Evolutionary conservation across 164 flowering plant species (phyloP), one percentile per base, ranked within the genome.

Genomic region (Kingdonia uniflora): DNA sequence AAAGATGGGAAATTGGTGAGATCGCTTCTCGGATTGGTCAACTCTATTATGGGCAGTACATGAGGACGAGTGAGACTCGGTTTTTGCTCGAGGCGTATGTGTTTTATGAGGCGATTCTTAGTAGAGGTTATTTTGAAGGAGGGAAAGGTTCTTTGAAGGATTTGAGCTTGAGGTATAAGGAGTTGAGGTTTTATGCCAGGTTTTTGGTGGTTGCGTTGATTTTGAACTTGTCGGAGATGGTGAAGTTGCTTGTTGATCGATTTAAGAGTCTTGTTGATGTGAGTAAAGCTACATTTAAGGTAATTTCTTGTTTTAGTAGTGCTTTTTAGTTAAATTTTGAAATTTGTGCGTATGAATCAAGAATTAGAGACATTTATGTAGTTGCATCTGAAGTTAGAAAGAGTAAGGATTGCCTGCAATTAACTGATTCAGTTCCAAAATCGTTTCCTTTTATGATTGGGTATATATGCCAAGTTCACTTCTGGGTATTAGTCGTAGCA

Each of bases 1-100:
- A 84, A 65, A 75, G 98, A 23, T 84, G 91, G 91, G 96, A 92
- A 45, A 92, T 92, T 55, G 98, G 98, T 11, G 98, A 92, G 75
- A 88, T 92, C 76, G 98, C 98, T 11, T 82, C 91, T 46, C 78
- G 98, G 61, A 92, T 92, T 69, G 98, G 94, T 19, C 98, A 92
- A 80, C 79, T 92, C 2, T 92, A 92, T 67, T 92, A 73, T 66
- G 76, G 71, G 13, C 96, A 88, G 85, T 92, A 92, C 59, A 70
- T 76, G 81, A 65, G 91, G 74, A 84, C 81, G 29, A 84, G 99
- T 60, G 89, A 86, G 68, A 71, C 80, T 1, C 58, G 96, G 69
- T 92, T 80, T 59, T 52, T 92, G 55, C 68, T 82, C 41, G 99
- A 84, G 57, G 65, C 94, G 42, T 92, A 72, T 51, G 76, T 92